Conservation (phyloP, 164 flowering plant genomes). For the Magnolia officinalis region DNA sequence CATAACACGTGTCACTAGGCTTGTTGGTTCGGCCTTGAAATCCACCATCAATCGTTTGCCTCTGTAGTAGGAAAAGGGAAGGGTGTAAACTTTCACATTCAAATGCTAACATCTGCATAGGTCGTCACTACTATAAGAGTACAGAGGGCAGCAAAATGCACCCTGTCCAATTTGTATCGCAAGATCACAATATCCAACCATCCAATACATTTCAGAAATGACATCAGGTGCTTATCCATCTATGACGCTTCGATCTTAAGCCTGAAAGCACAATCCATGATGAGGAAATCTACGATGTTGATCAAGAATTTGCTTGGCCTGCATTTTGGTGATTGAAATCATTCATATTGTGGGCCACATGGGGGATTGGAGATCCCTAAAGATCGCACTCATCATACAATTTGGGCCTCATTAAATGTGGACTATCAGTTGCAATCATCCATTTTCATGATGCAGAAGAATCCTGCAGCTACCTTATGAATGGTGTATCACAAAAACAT, state of each 20-base stretch:
- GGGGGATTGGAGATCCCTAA: background rate
- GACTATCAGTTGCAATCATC: background rate
- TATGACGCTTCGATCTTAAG: background rate
- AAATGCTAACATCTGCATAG: background rate
- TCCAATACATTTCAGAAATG: background rate
- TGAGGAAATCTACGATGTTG: background rate
- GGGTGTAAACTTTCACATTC: background rate
- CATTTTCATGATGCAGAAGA: background rate
- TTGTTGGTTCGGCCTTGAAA: conserved; percentile 93
- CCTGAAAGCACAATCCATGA: background rate
- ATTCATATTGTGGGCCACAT: background rate
- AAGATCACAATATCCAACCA: background rate
- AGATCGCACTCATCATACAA: background rate
- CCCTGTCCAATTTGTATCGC: too few relatives aligned
- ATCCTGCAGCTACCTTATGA: background rate
- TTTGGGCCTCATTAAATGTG: background rate
- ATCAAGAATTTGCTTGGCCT: background rate
- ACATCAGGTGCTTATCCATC: background rate
- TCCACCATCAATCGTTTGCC: conserved; percentile 87
- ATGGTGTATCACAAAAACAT: background rate
- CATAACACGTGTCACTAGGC: conserved; percentile 86
- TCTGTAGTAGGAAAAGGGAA: conserved; percentile 36
- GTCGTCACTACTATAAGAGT: too few relatives aligned
- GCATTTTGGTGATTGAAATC: background rate
- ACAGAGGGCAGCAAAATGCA: too few relatives aligned